phyloP scores from a whole-genome alignment of 495 filamentous ascomycete species.

The Pseudotulostoma volvatum region DNA sequence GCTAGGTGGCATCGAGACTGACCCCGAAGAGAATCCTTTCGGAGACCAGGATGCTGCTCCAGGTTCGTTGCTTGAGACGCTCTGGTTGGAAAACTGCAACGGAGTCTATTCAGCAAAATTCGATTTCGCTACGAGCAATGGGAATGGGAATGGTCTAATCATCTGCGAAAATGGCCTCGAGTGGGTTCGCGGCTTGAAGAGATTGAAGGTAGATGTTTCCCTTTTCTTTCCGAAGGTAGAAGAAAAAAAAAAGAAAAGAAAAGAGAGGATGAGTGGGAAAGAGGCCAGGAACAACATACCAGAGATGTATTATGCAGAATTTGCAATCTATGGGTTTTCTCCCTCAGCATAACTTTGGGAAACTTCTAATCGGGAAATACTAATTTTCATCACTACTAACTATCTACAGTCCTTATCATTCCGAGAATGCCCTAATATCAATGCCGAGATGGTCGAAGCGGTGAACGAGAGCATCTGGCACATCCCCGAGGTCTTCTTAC shows the following conservation, averaged over 20 bases:
- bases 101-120: slow-evolving; percentile 4
- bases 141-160: slow-evolving; percentile 2
- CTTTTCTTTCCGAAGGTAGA: background rate
- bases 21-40: slow-evolving; percentile 5
- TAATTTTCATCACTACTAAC: background rate
- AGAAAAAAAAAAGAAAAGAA: background rate
- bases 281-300: no score
- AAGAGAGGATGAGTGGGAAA: no score
- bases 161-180: slow-evolving; percentile 14
- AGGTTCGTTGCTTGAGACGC: slow-evolving; percentile 10
- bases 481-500: slow-evolving; percentile 16
- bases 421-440: slow-evolving; percentile 15
- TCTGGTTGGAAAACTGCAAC: slow-evolving; percentile 18
- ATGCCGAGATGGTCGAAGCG: slow-evolving; percentile 12
- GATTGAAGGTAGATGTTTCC: slow-evolving; percentile 11
- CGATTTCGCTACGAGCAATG: slow-evolving; percentile 1
- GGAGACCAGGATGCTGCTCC: slow-evolving; percentile 7
- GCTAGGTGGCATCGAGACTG: slow-evolving; percentile 12
- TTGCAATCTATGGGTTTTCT: no score
- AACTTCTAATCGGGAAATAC: no score
- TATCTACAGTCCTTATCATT: slow-evolving; percentile 18
- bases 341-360: no score
- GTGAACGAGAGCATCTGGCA: slow-evolving; percentile 17
- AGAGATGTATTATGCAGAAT: no score
- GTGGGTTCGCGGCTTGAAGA: slow-evolving; percentile 14